Base-by-base conservation (phyloP, 1,139 yeast species). In the Kluyveromyces sp. region DNA sequence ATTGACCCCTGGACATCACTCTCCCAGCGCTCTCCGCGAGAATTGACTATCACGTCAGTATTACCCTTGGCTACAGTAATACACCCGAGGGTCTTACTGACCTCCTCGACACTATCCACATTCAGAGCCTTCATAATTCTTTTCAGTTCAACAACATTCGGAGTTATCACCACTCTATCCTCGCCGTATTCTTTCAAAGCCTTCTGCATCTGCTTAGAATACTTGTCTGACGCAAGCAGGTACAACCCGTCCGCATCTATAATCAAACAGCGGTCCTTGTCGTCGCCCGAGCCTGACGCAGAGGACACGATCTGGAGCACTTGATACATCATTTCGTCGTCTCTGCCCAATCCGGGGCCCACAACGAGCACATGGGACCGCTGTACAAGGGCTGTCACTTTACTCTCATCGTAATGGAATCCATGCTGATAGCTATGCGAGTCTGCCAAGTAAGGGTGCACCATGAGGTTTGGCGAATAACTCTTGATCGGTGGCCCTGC, bases 291-390 rank as follows among this genome's bases (percentile, higher is more conserved):
- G 9, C 13, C 19, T 63, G 46, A 37, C 49, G 54, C 35, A 51
- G 52, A 20, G 49, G 71, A 70, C 40, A 92, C 70, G 20, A 89
- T 73, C 36, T 71, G 61, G 11, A 72, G 72, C 45, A 83, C 71
- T 1, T 83, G 73, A 42, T 73, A 70, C 47, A 82, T 64, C 87
- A 87, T 82, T 31, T 76, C 61, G 3, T 68, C 65, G 60, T 87
- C 95, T 39, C 97, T 69, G 0, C 98, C 98, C 49, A 88, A 74
- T 0, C 98, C 98, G 0, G 98, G 97, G 0, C 98, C 98, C 33
- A 89, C 73, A 2, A 92, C 85, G 20, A 89, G 78, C 12, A 82
- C 84, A 57, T 89, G 95, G 49, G 86, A 75, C 38, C 95, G 67
- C 31, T 73, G 71, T 30, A 92, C 65, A 29, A 89, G 60, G 0